Base-by-base conservation (phyloP, 2,329 filamentous ascomycete species). In the Fusarium hostae region DNA sequence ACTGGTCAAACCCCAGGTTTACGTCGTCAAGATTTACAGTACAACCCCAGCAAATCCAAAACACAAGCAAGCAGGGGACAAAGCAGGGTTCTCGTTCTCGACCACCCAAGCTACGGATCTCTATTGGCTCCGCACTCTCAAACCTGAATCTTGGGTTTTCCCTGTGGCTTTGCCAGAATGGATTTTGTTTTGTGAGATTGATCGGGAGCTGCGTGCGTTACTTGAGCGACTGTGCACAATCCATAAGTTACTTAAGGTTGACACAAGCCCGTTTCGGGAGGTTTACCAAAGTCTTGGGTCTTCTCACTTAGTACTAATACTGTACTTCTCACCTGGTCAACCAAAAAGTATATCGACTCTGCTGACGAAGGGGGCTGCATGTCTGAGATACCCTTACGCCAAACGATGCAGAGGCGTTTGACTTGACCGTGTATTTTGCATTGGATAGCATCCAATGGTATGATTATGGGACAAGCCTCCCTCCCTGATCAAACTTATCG, bases 361-460 rank as follows among this genome's bases (percentile, higher is more conserved):
- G 32, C 32, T 16, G 51, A 30, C 51, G 34, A 35, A 58, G 24
- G 45, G 40, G 41, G 41, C 58, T 69, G 66, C 66, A 64, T 68
- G 66, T 68, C 66, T 68, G 59, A 69, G 57, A 51, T 55, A 37
- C 26, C 47, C 56, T 34, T 35, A 30, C 55, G 34, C 55, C 15
- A 68, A 51, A 56, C 43, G 48, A 68, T 63, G 52, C 66, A 68
- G 59, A 69, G 59, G 66, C 66, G 66, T 69, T 68, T 68, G 48
- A 58, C 61, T 56, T 63, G 52, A 63, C 45, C 57, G 45, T 58
- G 45, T 62, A 37, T 34, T 44, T 47, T 47, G 39, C 44, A 55
- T 66, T 54, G 43, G 63, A 62, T 52, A 41, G 43, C 16, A 50
- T 57, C 54, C 54, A 57, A 57, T 57, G 20, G 41, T 20, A 48